These are phyloP conservation scores for Metarhizium album DNA, from an alignment of 2,329 filamentous ascomycete species.

Conservation along the genomic window DNA sequence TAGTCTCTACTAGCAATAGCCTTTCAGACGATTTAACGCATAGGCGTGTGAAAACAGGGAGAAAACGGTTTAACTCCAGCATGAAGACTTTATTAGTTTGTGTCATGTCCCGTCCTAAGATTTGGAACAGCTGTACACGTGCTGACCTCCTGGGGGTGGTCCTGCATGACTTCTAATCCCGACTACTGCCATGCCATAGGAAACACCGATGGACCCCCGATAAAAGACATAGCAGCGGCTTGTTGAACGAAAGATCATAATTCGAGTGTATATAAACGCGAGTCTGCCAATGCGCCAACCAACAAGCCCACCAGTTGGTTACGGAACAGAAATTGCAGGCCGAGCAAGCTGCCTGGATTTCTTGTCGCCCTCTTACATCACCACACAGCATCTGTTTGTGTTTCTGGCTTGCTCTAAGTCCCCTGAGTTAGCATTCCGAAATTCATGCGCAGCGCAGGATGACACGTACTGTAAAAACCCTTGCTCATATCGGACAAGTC, in stretches of 20 bases:
- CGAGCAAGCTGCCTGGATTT: not conserved
- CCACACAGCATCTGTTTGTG: constrained; percentile 64
- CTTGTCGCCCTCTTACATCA: constrained; percentile 42
- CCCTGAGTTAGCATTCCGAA: not conserved
- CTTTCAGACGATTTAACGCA: not conserved
- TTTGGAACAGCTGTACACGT: not conserved
- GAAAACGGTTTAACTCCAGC: not conserved
- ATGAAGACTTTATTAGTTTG: constrained; percentile 1
- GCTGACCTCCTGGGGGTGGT: not conserved
- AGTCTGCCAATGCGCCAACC: not conserved
- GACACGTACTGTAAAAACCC: constrained; percentile 78
- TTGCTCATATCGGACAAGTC: constrained; percentile 85
- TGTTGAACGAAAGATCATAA: not conserved
- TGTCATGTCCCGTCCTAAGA: not conserved
- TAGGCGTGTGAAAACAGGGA: not conserved
- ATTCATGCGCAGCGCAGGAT: not conserved
- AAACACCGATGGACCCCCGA: not conserved
- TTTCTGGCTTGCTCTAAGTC: constrained; percentile 58
- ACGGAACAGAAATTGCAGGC: not conserved
- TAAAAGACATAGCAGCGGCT: not conserved
- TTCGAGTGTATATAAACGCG: not conserved
- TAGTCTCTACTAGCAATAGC: not conserved
- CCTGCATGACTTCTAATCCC: not conserved
- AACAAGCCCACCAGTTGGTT: not conserved
- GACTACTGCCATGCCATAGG: not conserved